Conservation (phyloP, 352 stramenopile genomes). For the Phytopythium ostracodes region DNA sequence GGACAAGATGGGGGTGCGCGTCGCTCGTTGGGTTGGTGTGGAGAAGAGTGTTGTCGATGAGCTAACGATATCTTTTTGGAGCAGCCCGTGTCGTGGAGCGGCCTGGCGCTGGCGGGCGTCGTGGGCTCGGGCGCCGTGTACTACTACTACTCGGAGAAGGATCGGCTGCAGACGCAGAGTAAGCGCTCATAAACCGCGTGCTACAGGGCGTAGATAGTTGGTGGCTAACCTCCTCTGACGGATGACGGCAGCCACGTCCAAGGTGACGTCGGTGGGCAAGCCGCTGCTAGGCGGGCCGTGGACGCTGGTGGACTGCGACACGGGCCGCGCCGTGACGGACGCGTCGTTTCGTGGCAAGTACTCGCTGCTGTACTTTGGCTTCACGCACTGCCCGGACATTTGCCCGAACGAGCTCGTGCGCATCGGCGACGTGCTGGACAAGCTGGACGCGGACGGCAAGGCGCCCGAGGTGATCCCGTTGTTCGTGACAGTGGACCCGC, state of each 20-base stretch:
- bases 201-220: not conserved
- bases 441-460: conserved; percentile 66
- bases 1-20: conserved; percentile 68
- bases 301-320: conserved; percentile 91
- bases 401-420: conserved; percentile 99
- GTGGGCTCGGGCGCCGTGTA: conserved; percentile 71
- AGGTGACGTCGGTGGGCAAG: conserved; percentile 89
- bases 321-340: conserved; percentile 85
- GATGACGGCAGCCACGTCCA: conserved; percentile 54
- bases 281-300: conserved; percentile 89
- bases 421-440: conserved; percentile 94
- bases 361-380: conserved; percentile 99
- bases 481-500: conserved; percentile 98
- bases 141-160: conserved; percentile 90
- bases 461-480: conserved; percentile 81
- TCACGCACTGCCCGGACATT: conserved; percentile 99
- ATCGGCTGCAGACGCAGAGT: conserved; percentile 83
- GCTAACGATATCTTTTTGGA: conserved; percentile 1
- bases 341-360: conserved; percentile 92
- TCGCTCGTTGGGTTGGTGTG: not conserved
- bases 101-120: conserved; percentile 66
- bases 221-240: not conserved
- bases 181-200: not conserved
- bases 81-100: conserved; percentile 85
- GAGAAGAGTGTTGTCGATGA: conserved; percentile 5